Base-by-base conservation (phyloP, 164 flowering plant species). In the Macadamia integrifolia region DNA sequence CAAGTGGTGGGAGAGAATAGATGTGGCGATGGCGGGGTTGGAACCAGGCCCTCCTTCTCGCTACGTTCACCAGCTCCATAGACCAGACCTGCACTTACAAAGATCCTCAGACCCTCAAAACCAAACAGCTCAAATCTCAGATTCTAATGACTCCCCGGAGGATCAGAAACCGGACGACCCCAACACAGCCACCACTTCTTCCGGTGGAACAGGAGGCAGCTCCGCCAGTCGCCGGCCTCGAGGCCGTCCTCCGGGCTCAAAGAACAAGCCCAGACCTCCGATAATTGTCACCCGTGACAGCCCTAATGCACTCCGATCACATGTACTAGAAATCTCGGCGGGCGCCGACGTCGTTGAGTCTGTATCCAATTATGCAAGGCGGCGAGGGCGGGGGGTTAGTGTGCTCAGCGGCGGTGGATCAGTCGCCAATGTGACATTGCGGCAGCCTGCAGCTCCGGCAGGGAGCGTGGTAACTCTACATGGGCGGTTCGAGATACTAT, bases 181-280 rank as follows among this genome's bases (percentile, higher is more conserved):
- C 1, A 57, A 65, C 56, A 7, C 46, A 17, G 60, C 50, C 9
- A 58, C 56, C 52, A 48, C 40, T 5, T 52, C 60, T 5, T 10
- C 71, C 12, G 42, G 40, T 35, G 40, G 40, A 5, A 5, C 3
- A 35, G 40, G 40, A 35, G 23, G 23, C 23, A 23, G 23, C 23
- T 35, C 52, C 3, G 31, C 23, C 60, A 61, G 32, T 28, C 85
- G 84, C 42, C 81, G 87, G 0, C 84, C 86, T 0, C 69, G 90
- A 1, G 90, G 90, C 63, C 86, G 90, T 15, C 90, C 90, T 6
- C 69, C 84, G 0, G 85, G 86, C 0, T 86, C 89, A 23, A 86
- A 81, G 68, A 86, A 86, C 80, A 82, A 81, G 62, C 85, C 87
- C 15, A 84, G 79, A 69, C 89, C 89, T 0, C 89, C 89, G 0